phyloP scores from a whole-genome alignment of 768 basidiomycete genomes.

The Butyriboletus loyo region DNA sequence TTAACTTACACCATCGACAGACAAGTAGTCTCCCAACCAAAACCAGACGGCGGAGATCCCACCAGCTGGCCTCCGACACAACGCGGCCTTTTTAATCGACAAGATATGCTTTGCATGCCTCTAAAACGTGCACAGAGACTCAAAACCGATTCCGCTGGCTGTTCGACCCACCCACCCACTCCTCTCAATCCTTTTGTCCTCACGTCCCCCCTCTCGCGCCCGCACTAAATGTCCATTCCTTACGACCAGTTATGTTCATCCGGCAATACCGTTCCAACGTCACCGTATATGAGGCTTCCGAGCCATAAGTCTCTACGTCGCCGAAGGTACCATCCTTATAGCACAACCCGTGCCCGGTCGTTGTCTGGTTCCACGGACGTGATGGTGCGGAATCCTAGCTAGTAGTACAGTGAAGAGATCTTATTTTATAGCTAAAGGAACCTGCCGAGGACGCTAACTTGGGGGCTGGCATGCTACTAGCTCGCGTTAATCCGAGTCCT shows the following conservation, averaged over 20 bases:
- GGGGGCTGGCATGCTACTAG: neutral
- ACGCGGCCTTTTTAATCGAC: slow-evolving; percentile 25
- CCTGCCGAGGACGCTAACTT: slow-evolving; percentile 8
- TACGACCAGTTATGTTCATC: slow-evolving; percentile 13
- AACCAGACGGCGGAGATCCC: slow-evolving; percentile 27
- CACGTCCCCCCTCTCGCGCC: neutral
- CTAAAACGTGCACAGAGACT: slow-evolving; percentile 22
- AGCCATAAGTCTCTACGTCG: slow-evolving; percentile 17
- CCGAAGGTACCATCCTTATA: slow-evolving; percentile 24
- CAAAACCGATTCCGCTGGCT: slow-evolving; percentile 15
- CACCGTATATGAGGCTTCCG: slow-evolving; percentile 21
- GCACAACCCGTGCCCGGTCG: neutral
- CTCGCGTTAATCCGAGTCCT: neutral
- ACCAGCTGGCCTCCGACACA: slow-evolving; percentile 11
- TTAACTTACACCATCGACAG: slow-evolving; percentile 5
- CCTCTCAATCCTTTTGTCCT: neutral
- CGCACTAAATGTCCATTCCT: slow-evolving; percentile 18
- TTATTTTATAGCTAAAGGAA: slow-evolving; percentile 14
- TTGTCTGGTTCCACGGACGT: neutral
- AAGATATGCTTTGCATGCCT: slow-evolving; percentile 21
- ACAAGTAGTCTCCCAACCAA: slow-evolving; percentile 12
- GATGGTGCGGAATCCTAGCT: slow-evolving; percentile 7
- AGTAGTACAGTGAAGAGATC: neutral
- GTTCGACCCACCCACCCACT: neutral
- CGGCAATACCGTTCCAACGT: slow-evolving; percentile 2